Base-by-base conservation (phyloP, 2,329 filamentous ascomycete genomes). In the Talaromyces piceae region DNA sequence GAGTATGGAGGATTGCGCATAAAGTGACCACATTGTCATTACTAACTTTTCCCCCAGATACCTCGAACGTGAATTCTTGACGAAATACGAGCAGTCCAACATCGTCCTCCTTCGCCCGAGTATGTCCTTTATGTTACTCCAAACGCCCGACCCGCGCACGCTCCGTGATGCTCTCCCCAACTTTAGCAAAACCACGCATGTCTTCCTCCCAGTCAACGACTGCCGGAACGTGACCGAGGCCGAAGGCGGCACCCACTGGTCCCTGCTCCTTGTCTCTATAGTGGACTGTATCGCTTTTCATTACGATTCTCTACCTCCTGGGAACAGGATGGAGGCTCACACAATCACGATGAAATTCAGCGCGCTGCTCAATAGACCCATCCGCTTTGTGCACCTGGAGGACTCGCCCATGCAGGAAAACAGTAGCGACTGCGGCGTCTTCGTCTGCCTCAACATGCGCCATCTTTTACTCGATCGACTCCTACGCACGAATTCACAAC, bases 191-290 rank as follows among this genome's bases (percentile, higher is more conserved):
- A 87, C 88, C 39, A 94, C 91, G 3, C 93, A 98, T 70, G 86
- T 96, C 60, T 98, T 98, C 73, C 81, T 98, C 2, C 93, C 93
- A 18, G 86, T 98, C 67, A 97, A 96, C 70, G 91, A 98, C 72
- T 87, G 84, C 61, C 78, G 80, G 44, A 88, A 89, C 59, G 81
- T 86, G 45, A 80, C 78, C 46, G 74, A 85, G 51, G 84, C 89
- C n/a, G 91, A 96, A 71, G 89, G 88, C 37, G 93, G 93, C 33
- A 87, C 86, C 3, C 93, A 98, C 68, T 98, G 93, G 93, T 95
- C 89, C 0, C 75, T 98, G 0, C 82, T 98, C 1, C 80, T 98
- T 2, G 91, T 98, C 27, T 90, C 85, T 11, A 80, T 90, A 37
- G 83, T 95, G 46, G 93, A 98, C 65, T 84, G 88, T 7, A 83